Conservation (phyloP, 345 rosid species). For the Barbarea vulgaris region DNA sequence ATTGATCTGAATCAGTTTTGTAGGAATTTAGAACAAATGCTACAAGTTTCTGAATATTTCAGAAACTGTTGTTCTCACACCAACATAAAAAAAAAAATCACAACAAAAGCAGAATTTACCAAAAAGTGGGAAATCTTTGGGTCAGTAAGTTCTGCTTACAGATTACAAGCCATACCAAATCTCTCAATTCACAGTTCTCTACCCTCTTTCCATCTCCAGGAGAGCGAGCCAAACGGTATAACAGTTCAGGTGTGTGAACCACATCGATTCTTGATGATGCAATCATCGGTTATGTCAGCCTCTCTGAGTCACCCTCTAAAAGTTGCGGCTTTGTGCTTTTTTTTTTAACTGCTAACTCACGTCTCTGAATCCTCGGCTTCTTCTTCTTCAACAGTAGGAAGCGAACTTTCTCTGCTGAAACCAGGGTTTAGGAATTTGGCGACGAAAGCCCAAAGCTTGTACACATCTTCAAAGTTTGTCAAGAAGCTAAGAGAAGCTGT, state of each 20-base stretch:
- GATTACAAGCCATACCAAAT: constrained; percentile 29
- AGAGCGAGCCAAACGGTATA: constrained; percentile 5
- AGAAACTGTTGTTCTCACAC: constrained; percentile 5
- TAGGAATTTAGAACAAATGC: constrained; percentile 7
- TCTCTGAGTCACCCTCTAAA: constrained; percentile 25
- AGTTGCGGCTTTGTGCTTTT: background rate
- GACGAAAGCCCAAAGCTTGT: constrained; percentile 86
- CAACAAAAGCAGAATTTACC: constrained; percentile 8
- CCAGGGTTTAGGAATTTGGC: constrained; percentile 82
- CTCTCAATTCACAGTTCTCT: constrained; percentile 6
- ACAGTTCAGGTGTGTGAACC: constrained; percentile 13
- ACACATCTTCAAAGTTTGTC: constrained; percentile 95
- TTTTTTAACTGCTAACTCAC: constrained; percentile 27
- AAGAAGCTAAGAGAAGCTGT: constrained; percentile 92
- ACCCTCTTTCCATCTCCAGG: constrained; percentile 4
- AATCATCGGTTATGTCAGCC: constrained; percentile 22
- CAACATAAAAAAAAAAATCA: background rate
- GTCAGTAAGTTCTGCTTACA: constrained; percentile 13
- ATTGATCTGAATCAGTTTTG: constrained; percentile 18
- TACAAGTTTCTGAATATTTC: constrained; percentile 21
- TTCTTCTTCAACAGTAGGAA: constrained; percentile 73
- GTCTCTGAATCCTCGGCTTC: constrained; percentile 56
- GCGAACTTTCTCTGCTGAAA: constrained; percentile 67
- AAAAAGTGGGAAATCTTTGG: background rate
- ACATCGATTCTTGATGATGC: constrained; percentile 13